Base-by-base conservation (phyloP, 306 rosid genomes). In the Trifolium repens region DNA sequence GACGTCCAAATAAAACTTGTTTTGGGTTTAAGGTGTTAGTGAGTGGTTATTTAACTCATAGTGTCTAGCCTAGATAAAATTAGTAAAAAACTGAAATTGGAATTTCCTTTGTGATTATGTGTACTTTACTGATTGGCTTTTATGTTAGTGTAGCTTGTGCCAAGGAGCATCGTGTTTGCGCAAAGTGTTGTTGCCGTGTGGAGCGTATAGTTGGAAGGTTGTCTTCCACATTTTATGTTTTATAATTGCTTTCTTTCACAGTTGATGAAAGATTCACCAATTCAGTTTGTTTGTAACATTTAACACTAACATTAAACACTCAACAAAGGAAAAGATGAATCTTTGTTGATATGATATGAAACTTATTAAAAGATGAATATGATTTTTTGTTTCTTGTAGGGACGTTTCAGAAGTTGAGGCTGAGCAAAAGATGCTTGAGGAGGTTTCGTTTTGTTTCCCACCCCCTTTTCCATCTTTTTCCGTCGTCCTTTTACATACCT, bases 161-260 rank as follows among this genome's bases (percentile, higher is more conserved):
- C 49, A 91, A 94, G 87, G 93, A 90, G 88, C 98, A 94, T 71
- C 58, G 91, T 12, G 86, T 90, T 10, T 94, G 98, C 2, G 96
- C 98, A 3, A 94, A 91, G 84, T 90, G 98, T 60, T 84, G 98
- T 77, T 81, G 83, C 71, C 83, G 68, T 30, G 90, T 85, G 32
- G 81, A 57, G 32, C 84, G 73, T 7, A 89, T 88, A 49, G 91
- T 91, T 75, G 98, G 97, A 87, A 91, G 96, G 97, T 88, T 39
- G 79, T 76, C 59, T 72, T 76, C 74, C 43, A 58, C 52, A 59
- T 73, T 60, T 52, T 58, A 58, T 58, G 12, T 58, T 26, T 58
- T 0, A 58, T 27, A 12, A 58, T 58, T 0, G 2, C 7, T 67
- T 75, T 76, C 46, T 72, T 76, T 77, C 15, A 58, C 63, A 59